Base-by-base conservation (phyloP, 2,329 filamentous ascomycete species). In the Shiraia bambusicola region DNA sequence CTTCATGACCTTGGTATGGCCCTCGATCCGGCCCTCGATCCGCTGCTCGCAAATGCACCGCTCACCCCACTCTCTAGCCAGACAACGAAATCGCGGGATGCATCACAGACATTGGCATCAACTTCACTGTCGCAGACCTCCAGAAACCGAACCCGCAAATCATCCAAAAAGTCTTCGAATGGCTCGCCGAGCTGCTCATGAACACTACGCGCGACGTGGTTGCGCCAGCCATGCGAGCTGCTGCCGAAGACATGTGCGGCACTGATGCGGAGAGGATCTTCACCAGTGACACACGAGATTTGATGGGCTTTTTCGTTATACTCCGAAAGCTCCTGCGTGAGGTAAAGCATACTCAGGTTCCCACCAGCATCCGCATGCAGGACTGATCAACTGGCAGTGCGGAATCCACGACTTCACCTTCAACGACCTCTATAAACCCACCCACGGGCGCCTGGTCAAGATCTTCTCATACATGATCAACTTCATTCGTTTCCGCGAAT, bases 391-490 rank as follows among this genome's bases (percentile, higher is more conserved):
- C n/a, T 6, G 7, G 13, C 24, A 92, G 76, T 97, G 93, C 66
- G 90, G 90, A 33, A 88, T 98, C 56, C 85, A 84, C 48, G 93
- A 98, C 69, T 95, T 98, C 61, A 89, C 87, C 26, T 95, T 97
- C 71, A 84, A 84, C 46, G 93, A 98, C 67, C 76, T 98, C 5
- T 92, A 94, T 66, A 87, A 86, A 66, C 93, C 93, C 12, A 95
- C 89, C 1, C 88, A 94, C 64, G 86, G 88, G 43, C 87, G 93
- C 31, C 79, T 97, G 11, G 86, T 92, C 61, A 95, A 93, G 73
- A 94, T 97, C 61, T 93, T 98, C 67, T 95, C 88, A 52, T 96
- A 96, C 70, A 81, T 97, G 51, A 98, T 98, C 76, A 98, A 98
- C 72, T 98, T 98, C 70, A 91, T 97, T 55, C 84, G 93, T 38